Evolutionary conservation across 176 grass and related monocot genomes (phyloP).

Genomic region (Panicum miliaceum): DNA sequence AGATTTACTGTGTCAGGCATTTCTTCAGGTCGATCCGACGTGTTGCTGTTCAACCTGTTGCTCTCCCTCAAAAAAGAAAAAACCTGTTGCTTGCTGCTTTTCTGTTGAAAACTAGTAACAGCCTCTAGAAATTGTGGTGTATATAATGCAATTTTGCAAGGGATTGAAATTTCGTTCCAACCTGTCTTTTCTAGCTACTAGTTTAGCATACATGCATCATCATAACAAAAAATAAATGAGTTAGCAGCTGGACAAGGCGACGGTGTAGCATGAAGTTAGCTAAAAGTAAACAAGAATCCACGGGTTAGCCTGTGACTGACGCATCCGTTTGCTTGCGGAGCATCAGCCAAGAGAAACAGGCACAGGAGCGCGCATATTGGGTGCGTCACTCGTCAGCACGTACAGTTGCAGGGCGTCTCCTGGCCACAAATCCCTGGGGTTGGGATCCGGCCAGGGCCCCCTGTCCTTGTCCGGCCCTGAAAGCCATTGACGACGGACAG

Average conservation of each 20-base stretch:
- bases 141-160: no score
- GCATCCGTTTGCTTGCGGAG: background rate
- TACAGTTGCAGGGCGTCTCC: constrained; percentile 7
- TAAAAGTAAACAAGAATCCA: background rate
- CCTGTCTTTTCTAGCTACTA: background rate
- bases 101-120: no score
- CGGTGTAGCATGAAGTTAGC: background rate
- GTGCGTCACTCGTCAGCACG: background rate
- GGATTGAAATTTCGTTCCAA: background rate
- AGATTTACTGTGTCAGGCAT: background rate
- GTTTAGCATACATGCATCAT: no score
- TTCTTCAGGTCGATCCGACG: no score
- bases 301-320: background rate
- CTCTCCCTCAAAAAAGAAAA: no score
- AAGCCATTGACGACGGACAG: background rate
- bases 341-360: background rate
- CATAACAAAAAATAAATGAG: no score
- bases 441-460: background rate
- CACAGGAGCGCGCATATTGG: no score
- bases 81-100: no score
- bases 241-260: background rate
- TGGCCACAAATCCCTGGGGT: constrained; percentile 21
- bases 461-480: background rate
- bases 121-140: no score
- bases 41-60: no score